Base-by-base conservation (phyloP, 768 basidiomycete species). In the Agaricus sinodeliciosus region DNA sequence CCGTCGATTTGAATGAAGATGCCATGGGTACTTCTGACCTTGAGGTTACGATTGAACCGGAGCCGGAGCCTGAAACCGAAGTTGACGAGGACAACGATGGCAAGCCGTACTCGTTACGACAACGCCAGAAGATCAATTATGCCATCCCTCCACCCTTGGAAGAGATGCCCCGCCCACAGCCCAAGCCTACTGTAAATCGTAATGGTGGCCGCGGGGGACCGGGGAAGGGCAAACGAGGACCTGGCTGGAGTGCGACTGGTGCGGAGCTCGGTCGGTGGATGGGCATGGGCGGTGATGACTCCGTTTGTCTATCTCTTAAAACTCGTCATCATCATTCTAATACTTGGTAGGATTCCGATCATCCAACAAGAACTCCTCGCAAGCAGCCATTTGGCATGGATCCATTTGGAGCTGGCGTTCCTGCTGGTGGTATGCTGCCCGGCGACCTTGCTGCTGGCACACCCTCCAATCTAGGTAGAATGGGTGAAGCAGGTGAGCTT, bases 391-490 rank as follows among this genome's bases (percentile, higher is more conserved):
- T 80, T 51, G 81, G 80, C 3, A 60, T 73, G 28, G 76, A 75
- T 9, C 80, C 80, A 8, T 73, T 78, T 60, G 74, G 81, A 54
- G 72, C 74, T 57, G 77, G 74, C 40, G 72, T 76, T 34, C 73
- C 79, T 37, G 68, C 66, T 3, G 77, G 75, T 15, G 79, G 85
- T 8, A 69, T 90, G 66, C 58, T 87, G 19, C 73, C 81, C 2
- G 76, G 77, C 1, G 87, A 87, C 57, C 68, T 88, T 12, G 81
- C 81, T 13, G 78, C 83, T 40, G 85, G 90, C 1, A 90, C 87
- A 2, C 90, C 90, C 2, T 90, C 89, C 2, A 90, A 92, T 61
- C 70, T 92, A 13, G 91, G 91, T 25, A 92, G 89, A 66, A 79
- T 94, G 43, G 84, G 87, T 3, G 89, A 90, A 61, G 76, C 87